These are phyloP conservation scores for Wallacemonas sp. DNA, from an alignment of 208 protist genomes.

Conservation along the genomic window DNA sequence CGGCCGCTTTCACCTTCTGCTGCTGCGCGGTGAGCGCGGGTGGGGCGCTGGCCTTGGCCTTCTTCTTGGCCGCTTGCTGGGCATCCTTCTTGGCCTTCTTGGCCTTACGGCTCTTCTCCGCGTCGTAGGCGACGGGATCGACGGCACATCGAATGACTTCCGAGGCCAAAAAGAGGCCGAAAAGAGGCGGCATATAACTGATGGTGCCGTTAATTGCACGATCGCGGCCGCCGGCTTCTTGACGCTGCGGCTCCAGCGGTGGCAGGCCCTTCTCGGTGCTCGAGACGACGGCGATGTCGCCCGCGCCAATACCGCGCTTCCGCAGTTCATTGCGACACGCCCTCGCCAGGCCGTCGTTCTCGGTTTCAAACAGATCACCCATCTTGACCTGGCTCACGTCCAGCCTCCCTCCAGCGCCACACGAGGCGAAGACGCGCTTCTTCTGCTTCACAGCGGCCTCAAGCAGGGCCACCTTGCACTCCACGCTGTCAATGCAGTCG, in stretches of 20 bases:
- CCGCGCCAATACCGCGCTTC: constrained; percentile 52
- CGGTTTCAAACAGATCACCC: constrained; percentile 77
- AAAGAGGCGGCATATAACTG: constrained; percentile 90
- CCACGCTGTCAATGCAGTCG: constrained; percentile 92
- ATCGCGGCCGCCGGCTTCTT: constrained; percentile 77
- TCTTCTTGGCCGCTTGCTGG: constrained; percentile 27
- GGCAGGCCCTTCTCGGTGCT: constrained; percentile 57
- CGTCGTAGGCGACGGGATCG: constrained; percentile 49
- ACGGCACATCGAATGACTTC: constrained; percentile 71
- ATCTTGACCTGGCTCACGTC: constrained; percentile 66
- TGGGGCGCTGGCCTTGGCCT: constrained; percentile 15
- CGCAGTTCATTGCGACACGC: constrained; percentile 70
- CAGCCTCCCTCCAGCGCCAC: constrained; percentile 82
- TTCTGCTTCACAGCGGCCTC: constrained; percentile 47
- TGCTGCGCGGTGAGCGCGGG: neutral
- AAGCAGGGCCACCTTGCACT: constrained; percentile 87
- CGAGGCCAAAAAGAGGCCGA: constrained; percentile 78
- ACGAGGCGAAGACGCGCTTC: constrained; percentile 73
- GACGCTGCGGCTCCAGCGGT: constrained; percentile 75
- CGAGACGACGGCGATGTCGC: constrained; percentile 63
- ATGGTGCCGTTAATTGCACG: constrained; percentile 88
- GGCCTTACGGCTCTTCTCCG: constrained; percentile 27
- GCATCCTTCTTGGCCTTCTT: constrained; percentile 47
- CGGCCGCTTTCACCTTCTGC: constrained; percentile 4
- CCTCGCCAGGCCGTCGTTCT: constrained; percentile 75